Conservation (phyloP, 2,329 filamentous ascomycete genomes). For the Leptographium radiaticola region DNA sequence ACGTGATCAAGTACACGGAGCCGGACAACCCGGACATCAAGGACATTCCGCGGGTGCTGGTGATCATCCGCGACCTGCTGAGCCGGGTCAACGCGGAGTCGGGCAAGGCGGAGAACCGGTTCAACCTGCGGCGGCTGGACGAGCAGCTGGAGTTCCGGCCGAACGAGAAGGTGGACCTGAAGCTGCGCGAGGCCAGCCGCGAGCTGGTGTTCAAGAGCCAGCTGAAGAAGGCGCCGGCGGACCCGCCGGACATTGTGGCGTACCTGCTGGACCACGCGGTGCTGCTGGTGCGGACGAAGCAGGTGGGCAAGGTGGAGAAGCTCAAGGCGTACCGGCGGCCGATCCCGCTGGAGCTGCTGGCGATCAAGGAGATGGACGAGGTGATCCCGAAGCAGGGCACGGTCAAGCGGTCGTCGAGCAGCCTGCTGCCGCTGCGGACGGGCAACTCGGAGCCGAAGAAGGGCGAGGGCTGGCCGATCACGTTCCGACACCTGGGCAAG, state of each 20-base stretch:
- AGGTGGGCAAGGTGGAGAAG: constrained; percentile 85
- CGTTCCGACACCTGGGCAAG: constrained; percentile 90
- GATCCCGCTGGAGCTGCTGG: constrained; percentile 83
- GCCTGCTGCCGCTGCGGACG: constrained; percentile 47
- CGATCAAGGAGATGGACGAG: constrained; percentile 95
- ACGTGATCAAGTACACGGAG: constrained; percentile 82
- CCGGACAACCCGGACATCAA: constrained; percentile 81
- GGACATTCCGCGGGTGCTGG: constrained; percentile 82
- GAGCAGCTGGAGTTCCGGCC: constrained; percentile 83
- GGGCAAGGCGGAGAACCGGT: constrained; percentile 93
- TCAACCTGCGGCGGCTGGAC: constrained; percentile 86
- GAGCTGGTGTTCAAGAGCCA: constrained; percentile 90
- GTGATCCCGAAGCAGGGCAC: constrained; percentile 71
- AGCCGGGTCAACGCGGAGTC: constrained; percentile 87
- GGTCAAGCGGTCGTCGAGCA: constrained; percentile 73
- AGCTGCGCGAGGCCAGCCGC: constrained; percentile 83
- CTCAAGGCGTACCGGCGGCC: constrained; percentile 87
- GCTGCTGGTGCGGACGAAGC: constrained; percentile 79
- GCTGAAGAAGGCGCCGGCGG: constrained; percentile 83
- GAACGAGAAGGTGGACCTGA: constrained; percentile 84
- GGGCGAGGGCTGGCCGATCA: constrained; percentile 78
- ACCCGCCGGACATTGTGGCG: constrained; percentile 79
- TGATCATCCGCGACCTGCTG: constrained; percentile 74
- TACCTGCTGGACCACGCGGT: constrained; percentile 96
- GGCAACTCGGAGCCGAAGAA: constrained; percentile 42